Conservation (phyloP, 805 yeast species). For the Ogataea nitratoaversa region DNA sequence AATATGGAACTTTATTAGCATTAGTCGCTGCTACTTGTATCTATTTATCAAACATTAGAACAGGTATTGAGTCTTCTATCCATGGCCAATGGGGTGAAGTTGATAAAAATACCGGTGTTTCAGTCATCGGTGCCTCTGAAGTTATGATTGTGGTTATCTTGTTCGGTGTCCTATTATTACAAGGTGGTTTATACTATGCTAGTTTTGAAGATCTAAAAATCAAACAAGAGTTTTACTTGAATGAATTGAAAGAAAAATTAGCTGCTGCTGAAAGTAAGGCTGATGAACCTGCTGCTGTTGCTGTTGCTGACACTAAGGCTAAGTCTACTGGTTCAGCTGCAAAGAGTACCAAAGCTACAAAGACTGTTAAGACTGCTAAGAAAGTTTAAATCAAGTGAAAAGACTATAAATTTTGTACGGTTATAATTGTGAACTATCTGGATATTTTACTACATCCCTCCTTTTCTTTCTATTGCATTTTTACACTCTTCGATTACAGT, state of each 20-base stretch:
- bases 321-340: constrained; percentile 17
- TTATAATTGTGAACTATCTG: background rate
- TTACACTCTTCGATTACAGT: no score
- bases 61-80: constrained; percentile 68
- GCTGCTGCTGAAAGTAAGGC: constrained; percentile 7
- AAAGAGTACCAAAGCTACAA: constrained; percentile 12
- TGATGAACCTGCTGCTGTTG: constrained; percentile 3
- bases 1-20: constrained; percentile 79
- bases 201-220: constrained; percentile 25
- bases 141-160: constrained; percentile 68
- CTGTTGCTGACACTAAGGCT: constrained; percentile 4
- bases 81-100: constrained; percentile 93
- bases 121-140: constrained; percentile 88
- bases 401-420: background rate
- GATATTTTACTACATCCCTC: no score
- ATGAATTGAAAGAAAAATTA: constrained; percentile 22
- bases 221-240: constrained; percentile 23
- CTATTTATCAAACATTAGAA: constrained; percentile 80
- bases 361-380: constrained; percentile 17
- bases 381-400: constrained; percentile 9
- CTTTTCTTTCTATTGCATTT: background rate
- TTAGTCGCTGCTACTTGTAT: constrained; percentile 69
- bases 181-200: constrained; percentile 87
- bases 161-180: constrained; percentile 77
- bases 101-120: constrained; percentile 76